Conservation (phyloP, 2,329 filamentous ascomycete genomes). For the Botrytis fabae region DNA sequence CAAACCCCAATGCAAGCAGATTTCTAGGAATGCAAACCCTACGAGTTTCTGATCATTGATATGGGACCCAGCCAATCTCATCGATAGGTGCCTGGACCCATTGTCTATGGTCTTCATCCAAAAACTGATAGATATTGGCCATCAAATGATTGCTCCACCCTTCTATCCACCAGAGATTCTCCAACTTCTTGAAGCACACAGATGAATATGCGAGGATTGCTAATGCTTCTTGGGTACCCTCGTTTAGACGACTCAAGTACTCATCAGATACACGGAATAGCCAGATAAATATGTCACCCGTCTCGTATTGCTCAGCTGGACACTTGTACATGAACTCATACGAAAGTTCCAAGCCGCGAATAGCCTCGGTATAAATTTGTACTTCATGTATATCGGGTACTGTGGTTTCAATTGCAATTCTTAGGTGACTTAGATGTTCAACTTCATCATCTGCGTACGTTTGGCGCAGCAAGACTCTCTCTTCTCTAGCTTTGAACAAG, state of each 20-base stretch:
- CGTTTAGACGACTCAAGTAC: conserved; percentile 41
- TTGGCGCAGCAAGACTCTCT: background rate
- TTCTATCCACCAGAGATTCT: conserved; percentile 41
- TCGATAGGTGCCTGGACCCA: conserved; percentile 39
- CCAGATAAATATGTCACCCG: conserved; percentile 45
- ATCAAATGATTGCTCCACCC: conserved; percentile 42
- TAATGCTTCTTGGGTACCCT: conserved; percentile 40
- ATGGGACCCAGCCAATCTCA: conserved; percentile 29
- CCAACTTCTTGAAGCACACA: conserved; percentile 39
- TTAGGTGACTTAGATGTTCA: background rate
- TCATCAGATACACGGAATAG: conserved; percentile 41
- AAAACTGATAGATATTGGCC: conserved; percentile 34
- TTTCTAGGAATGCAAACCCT: background rate
- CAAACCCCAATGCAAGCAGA: background rate
- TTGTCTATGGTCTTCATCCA: conserved; percentile 41
- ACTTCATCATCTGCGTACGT: background rate
- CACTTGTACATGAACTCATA: conserved; percentile 34
- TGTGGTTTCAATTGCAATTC: conserved; percentile 12
- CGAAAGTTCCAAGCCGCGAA: conserved; percentile 40
- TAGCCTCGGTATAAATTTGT: conserved; percentile 26
- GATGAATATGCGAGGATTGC: conserved; percentile 41
- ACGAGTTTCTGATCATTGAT: background rate
- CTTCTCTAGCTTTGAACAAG: background rate
- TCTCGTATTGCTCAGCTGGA: conserved; percentile 32
- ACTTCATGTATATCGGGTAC: background rate